Base-by-base conservation (phyloP, 306 rosid genomes). In the Citrullus colocynthis region DNA sequence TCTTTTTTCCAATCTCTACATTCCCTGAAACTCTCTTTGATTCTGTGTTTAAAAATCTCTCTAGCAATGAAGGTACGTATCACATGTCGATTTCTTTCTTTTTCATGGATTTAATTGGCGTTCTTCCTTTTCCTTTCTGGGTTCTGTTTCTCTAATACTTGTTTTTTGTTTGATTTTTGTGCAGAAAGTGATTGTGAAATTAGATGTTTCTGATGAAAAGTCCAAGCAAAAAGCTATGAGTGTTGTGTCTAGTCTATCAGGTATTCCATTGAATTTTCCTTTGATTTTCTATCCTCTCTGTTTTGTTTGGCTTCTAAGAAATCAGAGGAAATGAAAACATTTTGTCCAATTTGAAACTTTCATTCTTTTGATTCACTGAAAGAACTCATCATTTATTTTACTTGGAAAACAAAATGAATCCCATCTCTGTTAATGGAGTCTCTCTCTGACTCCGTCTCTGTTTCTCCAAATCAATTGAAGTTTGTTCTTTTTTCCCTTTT, bases 151-250 rank as follows among this genome's bases (percentile, higher is more conserved):
- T 67, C 16, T 66, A 2, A 20, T 41, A 6, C 13, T 18, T 36
- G 2, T 34, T 6, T 30, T 5, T 41, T 18, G 4, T 41, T 67
- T 54, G 45, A 1, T 75, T 32, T 10, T 75, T 9, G 10, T 74
- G 78, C 64, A 75, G 78, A 75, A 75, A 17, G 65, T 75, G 14
- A 30, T 75, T 17, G 6, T 75, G 78, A 75, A 75, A 54, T 34
- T 75, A 34, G 64, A 55, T 24, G 49, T 75, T 57, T 13, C 39
- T 8, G 78, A 75, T 36, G 78, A 75, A 0, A 75, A 75, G 36
- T 17, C 65, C 2, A 75, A 75, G 78, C 78, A 75, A 17, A 75
- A 75, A 39, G 78, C 78, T 36, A 75, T 75, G 78, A 75, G 52
- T 15, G 2, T 7, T n/a, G 78, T 75, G 32, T 75, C 78, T 9